Evolutionary conservation across 257 asterid genomes (phyloP), one percentile per base, ranked within the genome.

Genomic region (Nicotiana attenuata): DNA sequence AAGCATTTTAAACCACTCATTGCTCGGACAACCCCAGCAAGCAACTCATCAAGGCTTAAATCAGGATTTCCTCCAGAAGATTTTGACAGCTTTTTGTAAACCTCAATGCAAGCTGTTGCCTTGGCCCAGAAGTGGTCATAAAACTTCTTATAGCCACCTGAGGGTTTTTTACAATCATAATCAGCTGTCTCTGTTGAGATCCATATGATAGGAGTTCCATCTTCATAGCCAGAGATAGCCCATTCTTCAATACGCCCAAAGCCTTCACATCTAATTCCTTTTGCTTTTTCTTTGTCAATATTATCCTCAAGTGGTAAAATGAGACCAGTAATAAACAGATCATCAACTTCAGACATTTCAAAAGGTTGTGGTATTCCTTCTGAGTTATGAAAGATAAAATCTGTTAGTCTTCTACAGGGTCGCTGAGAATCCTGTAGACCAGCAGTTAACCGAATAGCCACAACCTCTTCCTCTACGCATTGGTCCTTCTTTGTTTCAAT

Each of bases 151-250:
- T 94, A 96, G 89, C 88, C 84, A 22, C 92, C 92, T 24, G 92
- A 86, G 64, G 99, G 97, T 87, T 92, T 96, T 63, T 90, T 13
- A 82, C 99, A 96, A 29, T 94, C 99, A 85, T 96, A 94, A 83
- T 96, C 98, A 82, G 97, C 96, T 71, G 88, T 59, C 53, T 88
- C 94, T 35, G 99, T 96, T 29, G 97, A 86, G 78, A 95, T 83
- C 98, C 99, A 96, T 84, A 96, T 84, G 45, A 92, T 92, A 50
- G 97, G 97, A 3, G 88, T 88, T 65, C 98, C 99, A 35, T 94
- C 98, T 85, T 96, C 99, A 84, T 92, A 94, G 76, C 99, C 98
- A 85, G 99, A 94, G 80, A 96, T 92, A 52, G 97, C 90, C 99
- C 99, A 93, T 81, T 90, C 95, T 83, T 96, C 99, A n/a, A 96